Evolutionary conservation across 306 rosid species (phyloP), one percentile per base, ranked within the genome.

Genomic region (Cyclanthera cordifolia): DNA sequence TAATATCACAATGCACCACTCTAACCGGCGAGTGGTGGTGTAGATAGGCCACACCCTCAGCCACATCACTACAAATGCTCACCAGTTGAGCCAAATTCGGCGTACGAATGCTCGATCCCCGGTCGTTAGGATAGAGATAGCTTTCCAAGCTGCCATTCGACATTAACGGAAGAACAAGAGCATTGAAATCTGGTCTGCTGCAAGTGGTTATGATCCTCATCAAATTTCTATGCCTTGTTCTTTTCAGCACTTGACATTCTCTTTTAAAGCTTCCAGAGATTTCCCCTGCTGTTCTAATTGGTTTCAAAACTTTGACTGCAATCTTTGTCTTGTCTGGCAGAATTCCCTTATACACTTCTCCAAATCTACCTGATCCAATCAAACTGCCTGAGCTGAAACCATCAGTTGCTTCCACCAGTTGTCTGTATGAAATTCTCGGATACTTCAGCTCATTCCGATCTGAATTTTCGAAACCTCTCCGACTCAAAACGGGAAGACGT

Each of bases 131-230:
- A 74, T 93, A 89, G 10, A 89, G 79, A 69, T 85, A 86, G 73
- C 72, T 87, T 79, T 93, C 98, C 34, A 93, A 81, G 81, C 95
- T 93, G 45, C 96, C 95, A 63, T 93, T 89, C 17, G 87, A 69
- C 98, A 93, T 87, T 56, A 93, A 57, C 43, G 98, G 98, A 74
- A 93, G 90, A 80, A 93, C 94, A 67, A 89, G 81, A 60, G 98
- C 98, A 80, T 87, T 93, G 65, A 93, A 87, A 54, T 83, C 86
- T 41, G 89, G 86, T 76, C 81, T 83, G 37, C 88, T 85, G 71
- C 98, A 93, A n/a, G 80, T 80, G 50, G 94, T 89, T 75, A 93
- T 84, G 74, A 93, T 89, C 85, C 85, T 87, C 53, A 93, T 89
- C 61, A 93, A 79, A 79, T 89, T 93, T 68, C 95, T 78, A 78